Evolutionary conservation across 2,329 filamentous ascomycete species (phyloP), one percentile per base, ranked within the genome.

Genomic region (Diaporthe sp.): DNA sequence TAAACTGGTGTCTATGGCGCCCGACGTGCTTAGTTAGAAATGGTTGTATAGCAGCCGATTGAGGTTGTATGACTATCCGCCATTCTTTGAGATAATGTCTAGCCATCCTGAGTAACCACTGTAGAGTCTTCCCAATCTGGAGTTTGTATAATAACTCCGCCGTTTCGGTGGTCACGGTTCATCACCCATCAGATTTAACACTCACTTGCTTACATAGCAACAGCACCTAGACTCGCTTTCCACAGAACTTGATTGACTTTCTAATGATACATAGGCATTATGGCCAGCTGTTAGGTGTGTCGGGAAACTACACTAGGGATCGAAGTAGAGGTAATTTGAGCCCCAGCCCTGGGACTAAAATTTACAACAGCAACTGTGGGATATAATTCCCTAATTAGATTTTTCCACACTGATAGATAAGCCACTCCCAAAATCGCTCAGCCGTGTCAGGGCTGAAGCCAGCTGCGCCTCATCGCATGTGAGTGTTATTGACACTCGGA

Each of bases 381-480:
- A 63, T 47, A 44, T 8, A 9, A 15, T n/a, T 35, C 42, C 30
- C 42, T 50, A 65, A 5, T n/a, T 9, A 10, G n/a, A 12, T 17
- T 35, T 50, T 35, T 65, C 61, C 19, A 65, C 61, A 17, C 22
- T 65, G 19, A 65, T 25, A 25, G 61, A 65, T n/a, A 65, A 32
- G 19, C 42, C 61, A 65, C 6, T 50, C 30, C 61, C 61, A 35
- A 47, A 65, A 8, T 32, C 27, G 12, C 19, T 65, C 19, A 65
- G 42, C 27, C 35, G 61, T 35, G 61, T 65, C 27, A 65, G 5
- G 10, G 42, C 42, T 35, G 39, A 65, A 15, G 42, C 42, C 19
- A 65, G 42, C 42, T 65, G 61, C 17, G 27, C 61, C 2, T 65
- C 27, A 25, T 65, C 61, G 42, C 61, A 65, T 35, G 61, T 65